Conservation (phyloP, 352 stramenopile species). For the Paralagenidium karlingii region DNA sequence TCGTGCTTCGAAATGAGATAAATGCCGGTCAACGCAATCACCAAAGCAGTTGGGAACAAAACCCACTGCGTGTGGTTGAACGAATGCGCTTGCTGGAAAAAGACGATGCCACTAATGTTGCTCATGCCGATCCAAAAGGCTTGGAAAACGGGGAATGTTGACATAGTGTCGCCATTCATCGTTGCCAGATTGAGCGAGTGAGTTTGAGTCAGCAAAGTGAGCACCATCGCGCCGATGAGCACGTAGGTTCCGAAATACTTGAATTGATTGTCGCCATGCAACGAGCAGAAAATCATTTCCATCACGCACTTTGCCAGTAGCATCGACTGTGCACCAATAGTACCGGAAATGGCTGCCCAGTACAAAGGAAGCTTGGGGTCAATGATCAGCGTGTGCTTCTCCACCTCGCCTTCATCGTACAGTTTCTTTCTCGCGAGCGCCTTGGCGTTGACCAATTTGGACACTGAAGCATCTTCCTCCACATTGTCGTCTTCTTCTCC, state of each 20-base stretch:
- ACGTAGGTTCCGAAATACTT: constrained; percentile 77
- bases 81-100: constrained; percentile 76
- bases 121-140: constrained; percentile 83
- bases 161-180: constrained; percentile 81
- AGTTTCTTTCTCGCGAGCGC: no score
- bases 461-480: constrained; percentile 18
- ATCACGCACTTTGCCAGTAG: constrained; percentile 76
- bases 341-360: constrained; percentile 78
- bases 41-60: constrained; percentile 64
- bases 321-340: constrained; percentile 70
- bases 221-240: constrained; percentile 57
- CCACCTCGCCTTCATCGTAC: constrained; percentile 56
- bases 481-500: constrained; percentile 54
- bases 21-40: constrained; percentile 62
- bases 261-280: constrained; percentile 82
- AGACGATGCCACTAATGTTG: constrained; percentile 80
- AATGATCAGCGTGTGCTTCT: constrained; percentile 79
- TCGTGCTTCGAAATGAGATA: constrained; percentile 77
- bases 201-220: constrained; percentile 67
- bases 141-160: constrained; percentile 76
- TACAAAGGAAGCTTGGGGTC: constrained; percentile 79
- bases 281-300: constrained; percentile 69
- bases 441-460: constrained; percentile 11
- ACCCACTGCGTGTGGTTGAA: constrained; percentile 76
- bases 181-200: constrained; percentile 78